Base-by-base conservation (phyloP, 495 filamentous ascomycete genomes). In the Bacidia gigantensis region DNA sequence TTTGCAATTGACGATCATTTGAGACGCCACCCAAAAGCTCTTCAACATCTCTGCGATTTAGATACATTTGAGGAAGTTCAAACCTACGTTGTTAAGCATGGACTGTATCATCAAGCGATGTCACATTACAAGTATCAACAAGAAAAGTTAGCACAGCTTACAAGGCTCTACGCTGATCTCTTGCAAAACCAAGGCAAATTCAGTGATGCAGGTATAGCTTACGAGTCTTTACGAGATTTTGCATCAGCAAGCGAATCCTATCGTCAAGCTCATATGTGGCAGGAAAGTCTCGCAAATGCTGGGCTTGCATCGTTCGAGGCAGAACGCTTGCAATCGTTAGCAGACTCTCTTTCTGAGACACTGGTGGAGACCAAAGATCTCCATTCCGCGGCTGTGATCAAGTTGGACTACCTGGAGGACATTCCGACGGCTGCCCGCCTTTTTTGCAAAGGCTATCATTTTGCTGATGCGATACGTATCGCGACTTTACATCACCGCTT, bases 1-100 rank as follows among this genome's bases (percentile, higher is more conserved):
- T 96, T 86, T 57, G 78, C 80, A 39, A 95, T 98, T 47, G 92
- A 97, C 64, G 81, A 97, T 63, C 78, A 90, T 56, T 79, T 98
- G 3, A 75, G 74, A 3, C 80, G 87, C 11, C 76, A 76, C 51
- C 60, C 67, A 17, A 96, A 94, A 69, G 92, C 92, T 7, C 67
- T 97, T 17, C 64, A 62, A 1, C 82, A 90, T 64, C 76, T 98
- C 5, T 76, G 86, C 55, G 71, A 74, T 0, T 64, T 89, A 17
- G 68, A 72, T 44, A 75, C 63, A 3, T 87, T 92, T 56, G 77
- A 84, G n/a, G 87, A 95, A 55, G 70, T 87, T 21, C 74, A 79
- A 52, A 63, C 65, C 9, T 98, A 96, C 68, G 74, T 79, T 12
- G 68, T 78, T 52, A 88, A 85, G 62, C 87, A 97, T 61, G 69